Base-by-base conservation (phyloP, 2,329 filamentous ascomycete genomes). In the Monosporascus sp. region DNA sequence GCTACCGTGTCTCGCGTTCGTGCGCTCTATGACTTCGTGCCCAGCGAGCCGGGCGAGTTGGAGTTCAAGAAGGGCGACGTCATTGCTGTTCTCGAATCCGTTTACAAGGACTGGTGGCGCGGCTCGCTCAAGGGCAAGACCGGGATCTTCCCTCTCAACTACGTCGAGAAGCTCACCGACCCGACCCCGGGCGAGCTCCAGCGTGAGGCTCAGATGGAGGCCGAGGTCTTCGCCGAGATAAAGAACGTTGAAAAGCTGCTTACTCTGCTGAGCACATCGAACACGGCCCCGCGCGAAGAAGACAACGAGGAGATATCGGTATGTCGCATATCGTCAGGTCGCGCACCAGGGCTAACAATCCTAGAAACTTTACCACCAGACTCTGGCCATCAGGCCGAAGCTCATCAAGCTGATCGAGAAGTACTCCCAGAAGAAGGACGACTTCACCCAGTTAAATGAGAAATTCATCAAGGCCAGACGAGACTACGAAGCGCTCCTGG, bases 81-180 rank as follows among this genome's bases (percentile, higher is more conserved):
- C 41, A 99, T 99, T 70, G 93, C 94, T 1, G 94, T 99, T 17
- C 79, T 99, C 41, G 94, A 97, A 72, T 97, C 92, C 1, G 94
- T 97, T 2, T 99, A 95, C 76, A 99, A 97, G 72, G 94, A 99
- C 71, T 99, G 94, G 94, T 99, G 94, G 94, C 93, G 96, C 63
- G 94, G 94, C 1, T 96, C 92, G 43, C 76, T 99, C 54, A 86
- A 92, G 67, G 94, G 94, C 20, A 90, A 97, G 71, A 97, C 91
- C 7, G 94, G 94, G 62, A 99, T 99, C 60, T 99, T 99, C 72
- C 94, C 94, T 7, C 81, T 99, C 60, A 99, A 99, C 74, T 99
- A 99, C 67, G 94, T 99, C 17, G 94, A 99, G 75, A 99, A 99
- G 72, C 77, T 99, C 59, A 86, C 92, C 52, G 94, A 99, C 66